Base-by-base conservation (phyloP, 169 alveolate species). In the Eimeria necatrix region DNA sequence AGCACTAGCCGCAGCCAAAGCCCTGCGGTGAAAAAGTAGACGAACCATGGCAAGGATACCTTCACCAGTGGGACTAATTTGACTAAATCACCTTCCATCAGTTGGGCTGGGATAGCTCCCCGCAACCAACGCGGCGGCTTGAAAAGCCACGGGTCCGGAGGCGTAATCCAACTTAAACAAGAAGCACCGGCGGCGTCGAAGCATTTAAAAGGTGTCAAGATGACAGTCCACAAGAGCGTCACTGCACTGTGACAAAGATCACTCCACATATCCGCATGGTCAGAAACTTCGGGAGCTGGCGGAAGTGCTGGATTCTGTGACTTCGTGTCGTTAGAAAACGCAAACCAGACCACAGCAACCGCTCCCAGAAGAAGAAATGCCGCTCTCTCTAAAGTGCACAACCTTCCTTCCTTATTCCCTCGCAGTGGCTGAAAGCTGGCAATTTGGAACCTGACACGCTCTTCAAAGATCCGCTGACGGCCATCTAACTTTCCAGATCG, bases 1-100 rank as follows among this genome's bases (percentile, higher is more conserved):
- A 85, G 80, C 24, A 56, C 80, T 4, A 85, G 61, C 7, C 92
- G 71, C 92, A 85, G 16, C 92, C 92, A 85, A 12, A 85, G 76
- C 92, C 92, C 76, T 41, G 80, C 92, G 18, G 92, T 85, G 61
- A 60, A 6, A 26, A 60, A 16, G 22, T 85, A 85, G 78, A 85
- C 51, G 56, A 46, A 49, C 92, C 92, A 85, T 2, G 92, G 92
- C 60, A 85, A 22, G 80, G 49, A 51, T 12, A 60, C 92, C 16
- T 85, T 85, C 61, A 85, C 49, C 20, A 85, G 80, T 16, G 92
- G 92, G n/a, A 85, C 80, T 24, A 85, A 16, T 60, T 61, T 59
- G 64, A 85, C 92, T 41, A 32, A 24, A 20, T 52, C 60, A 12
- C 49, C 80, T 56, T 85, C 80, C 92, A 59, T 26, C 7, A 85